Conservation (phyloP, 768 basidiomycete genomes). For the Pisolithus orientalis region DNA sequence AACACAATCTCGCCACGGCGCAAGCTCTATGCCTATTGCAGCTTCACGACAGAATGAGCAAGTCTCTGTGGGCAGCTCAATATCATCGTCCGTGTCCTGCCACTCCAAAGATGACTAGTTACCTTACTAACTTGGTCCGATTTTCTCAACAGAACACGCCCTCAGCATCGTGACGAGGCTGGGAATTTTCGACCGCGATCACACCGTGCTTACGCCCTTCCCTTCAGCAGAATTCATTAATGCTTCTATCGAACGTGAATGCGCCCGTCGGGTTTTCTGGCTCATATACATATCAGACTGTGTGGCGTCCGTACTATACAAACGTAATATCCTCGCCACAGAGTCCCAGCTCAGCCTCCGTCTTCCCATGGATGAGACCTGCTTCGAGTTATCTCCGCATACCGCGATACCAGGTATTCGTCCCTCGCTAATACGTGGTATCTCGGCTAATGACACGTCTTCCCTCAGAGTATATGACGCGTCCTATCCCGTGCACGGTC, state of each 20-base stretch:
- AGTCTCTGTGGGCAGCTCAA: constrained; percentile 24
- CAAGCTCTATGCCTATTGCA: constrained; percentile 73
- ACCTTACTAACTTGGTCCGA: constrained; percentile 9
- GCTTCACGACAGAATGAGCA: constrained; percentile 52
- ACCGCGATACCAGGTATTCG: constrained; percentile 26
- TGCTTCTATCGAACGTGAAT: constrained; percentile 65
- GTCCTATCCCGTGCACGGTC: constrained; percentile 48
- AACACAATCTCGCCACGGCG: constrained; percentile 62
- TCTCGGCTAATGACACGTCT: constrained; percentile 1
- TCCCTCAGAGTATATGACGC: constrained; percentile 60
- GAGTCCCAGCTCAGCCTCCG: constrained; percentile 50
- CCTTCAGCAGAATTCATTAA: constrained; percentile 56
- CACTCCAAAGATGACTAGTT: neutral
- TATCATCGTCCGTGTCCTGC: constrained; percentile 24
- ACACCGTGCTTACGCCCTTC: constrained; percentile 51
- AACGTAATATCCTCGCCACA: constrained; percentile 30
- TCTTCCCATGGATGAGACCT: constrained; percentile 76
- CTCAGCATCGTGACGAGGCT: constrained; percentile 62
- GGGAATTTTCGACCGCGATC: constrained; percentile 58
- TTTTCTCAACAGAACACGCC: constrained; percentile 44
- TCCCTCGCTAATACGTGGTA: neutral
- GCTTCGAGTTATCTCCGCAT: constrained; percentile 63
- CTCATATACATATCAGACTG: constrained; percentile 59
- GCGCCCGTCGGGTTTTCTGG: constrained; percentile 79
- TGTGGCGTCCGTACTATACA: constrained; percentile 33